Percentiles rank a stretch among this genome's conserved stretches.
phyloP scores from a whole-genome alignment of 2,329 filamentous ascomycete genomes.

The Aspergillus niger region DNA sequence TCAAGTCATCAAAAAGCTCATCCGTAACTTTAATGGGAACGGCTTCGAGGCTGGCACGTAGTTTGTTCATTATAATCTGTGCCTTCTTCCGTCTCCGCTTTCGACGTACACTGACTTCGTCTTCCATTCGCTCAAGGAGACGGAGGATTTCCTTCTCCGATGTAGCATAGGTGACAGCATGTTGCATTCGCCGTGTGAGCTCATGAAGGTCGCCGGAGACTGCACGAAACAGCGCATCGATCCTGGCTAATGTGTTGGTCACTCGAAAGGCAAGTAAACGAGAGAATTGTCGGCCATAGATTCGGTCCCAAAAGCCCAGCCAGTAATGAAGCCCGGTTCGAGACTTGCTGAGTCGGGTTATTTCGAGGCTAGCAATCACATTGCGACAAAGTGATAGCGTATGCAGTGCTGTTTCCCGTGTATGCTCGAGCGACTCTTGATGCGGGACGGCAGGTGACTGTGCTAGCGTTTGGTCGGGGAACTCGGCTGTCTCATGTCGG shows the following conservation, averaged over 20 bases:
- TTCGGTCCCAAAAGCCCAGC: conserved; percentile 32
- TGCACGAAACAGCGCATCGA: conserved; percentile 30
- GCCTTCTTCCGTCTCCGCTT: conserved; percentile 27
- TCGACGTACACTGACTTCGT: conserved; percentile 24
- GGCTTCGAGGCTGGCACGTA: conserved; percentile 28
- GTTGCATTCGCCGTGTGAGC: conserved; percentile 25
- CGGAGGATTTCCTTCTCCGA: conserved; percentile 25
- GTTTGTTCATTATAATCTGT: conserved; percentile 22
- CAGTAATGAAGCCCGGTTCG: conserved; percentile 31
- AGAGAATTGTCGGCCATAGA: conserved; percentile 27
- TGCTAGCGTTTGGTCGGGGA: not conserved
- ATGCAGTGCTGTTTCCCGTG: conserved; percentile 25
- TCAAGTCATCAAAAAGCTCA: conserved; percentile 33
- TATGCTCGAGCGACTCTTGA: conserved; percentile 18
- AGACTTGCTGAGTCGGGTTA: conserved; percentile 34
- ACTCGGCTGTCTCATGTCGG: conserved; percentile 4
- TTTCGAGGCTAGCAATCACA: conserved; percentile 30
- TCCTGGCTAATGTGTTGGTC: conserved; percentile 17
- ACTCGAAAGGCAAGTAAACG: conserved; percentile 20
- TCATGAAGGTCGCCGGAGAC: conserved; percentile 28
- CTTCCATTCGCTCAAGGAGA: conserved; percentile 30
- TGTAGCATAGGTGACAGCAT: conserved; percentile 19
- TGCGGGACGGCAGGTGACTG: not conserved
- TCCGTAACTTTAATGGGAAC: conserved; percentile 34
- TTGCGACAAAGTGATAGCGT: conserved; percentile 31